These are phyloP conservation scores for Ambrosia artemisiifolia DNA, from an alignment of 129 eudicot species.

Conservation along the genomic window DNA sequence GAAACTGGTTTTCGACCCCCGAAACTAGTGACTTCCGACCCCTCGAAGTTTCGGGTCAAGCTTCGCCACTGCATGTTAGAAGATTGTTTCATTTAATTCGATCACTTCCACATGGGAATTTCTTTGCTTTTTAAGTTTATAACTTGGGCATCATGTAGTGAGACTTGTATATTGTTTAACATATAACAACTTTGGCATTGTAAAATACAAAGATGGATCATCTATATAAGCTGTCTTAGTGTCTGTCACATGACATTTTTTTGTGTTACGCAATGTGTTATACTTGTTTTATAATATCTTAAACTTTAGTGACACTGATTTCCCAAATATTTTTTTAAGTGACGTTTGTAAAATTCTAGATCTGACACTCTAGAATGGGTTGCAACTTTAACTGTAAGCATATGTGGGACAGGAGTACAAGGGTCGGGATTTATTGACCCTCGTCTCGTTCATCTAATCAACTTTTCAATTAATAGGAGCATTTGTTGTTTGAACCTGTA, in stretches of 20 bases:
- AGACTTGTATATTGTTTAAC: neutral
- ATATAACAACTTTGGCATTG: neutral
- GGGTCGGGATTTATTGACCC: neutral
- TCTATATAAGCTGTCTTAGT: neutral
- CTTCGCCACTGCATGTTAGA: no score
- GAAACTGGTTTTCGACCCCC: no score
- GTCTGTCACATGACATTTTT: neutral
- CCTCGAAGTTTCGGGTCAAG: no score
- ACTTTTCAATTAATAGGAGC: neutral
- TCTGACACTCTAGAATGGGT: neutral
- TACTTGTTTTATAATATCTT: neutral
- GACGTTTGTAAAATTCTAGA: neutral
- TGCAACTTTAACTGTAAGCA: neutral
- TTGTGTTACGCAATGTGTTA: neutral
- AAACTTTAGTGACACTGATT: neutral
- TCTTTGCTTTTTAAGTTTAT: neutral
- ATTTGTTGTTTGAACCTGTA: no score
- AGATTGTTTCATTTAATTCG: neutral
- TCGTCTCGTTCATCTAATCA: neutral
- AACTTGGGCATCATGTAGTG: neutral
- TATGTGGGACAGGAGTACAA: neutral
- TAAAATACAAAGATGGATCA: neutral
- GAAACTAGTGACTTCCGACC: no score
- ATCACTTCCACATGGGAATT: neutral
- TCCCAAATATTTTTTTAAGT: neutral